Evolutionary conservation across 306 rosid genomes (phyloP), one percentile per base, ranked within the genome.

Genomic region (Alnus rubra): DNA sequence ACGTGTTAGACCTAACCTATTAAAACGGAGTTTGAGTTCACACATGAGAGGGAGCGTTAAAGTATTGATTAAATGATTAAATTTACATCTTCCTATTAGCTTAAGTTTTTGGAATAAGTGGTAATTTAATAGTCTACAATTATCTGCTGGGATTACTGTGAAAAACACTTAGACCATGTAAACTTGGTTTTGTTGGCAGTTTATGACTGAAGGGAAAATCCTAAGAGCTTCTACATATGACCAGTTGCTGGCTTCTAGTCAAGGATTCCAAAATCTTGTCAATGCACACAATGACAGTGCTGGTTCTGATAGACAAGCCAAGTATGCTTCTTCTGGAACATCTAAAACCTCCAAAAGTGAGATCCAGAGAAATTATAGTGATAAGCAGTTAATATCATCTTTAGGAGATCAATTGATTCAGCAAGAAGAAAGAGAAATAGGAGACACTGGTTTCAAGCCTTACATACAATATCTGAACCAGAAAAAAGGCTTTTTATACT

Each of bases 201-300:
- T 90, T 59, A 82, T 90, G 92, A 79, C 90, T 14, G 74, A 83
- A 31, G 92, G 90, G 35, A 42, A 63, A 68, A 76, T 83, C 70
- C 42, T 81, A 48, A 74, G 75, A 83, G 86, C 88, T 30, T 88
- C 87, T 58, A 69, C 92, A 23, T 88, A 84, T 74, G 71, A 86
- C 35, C 35, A 83, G 33, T 78, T 90, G 19, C 44, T 90, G 68
- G 54, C 73, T 37, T 77, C 87, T 52, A 75, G 86, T 79, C 58
- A 69, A 67, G 90, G 88, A 74, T 88, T 88, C 78, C 86, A 80
- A 31, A 84, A 90, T 63, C 90, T 90, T 56, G 89, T 90, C 73
- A 85, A 83, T 83, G 89, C 90, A 74, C 86, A 88, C 79, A 83
- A 83, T 63, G 84, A 79, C 45, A 83, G 83, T 54, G 74, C 77